Percentiles rank a stretch among this genome's conserved stretches.
These are phyloP conservation scores for Suillus variegatus DNA, from an alignment of 768 basidiomycete species.

Conservation along the genomic window DNA sequence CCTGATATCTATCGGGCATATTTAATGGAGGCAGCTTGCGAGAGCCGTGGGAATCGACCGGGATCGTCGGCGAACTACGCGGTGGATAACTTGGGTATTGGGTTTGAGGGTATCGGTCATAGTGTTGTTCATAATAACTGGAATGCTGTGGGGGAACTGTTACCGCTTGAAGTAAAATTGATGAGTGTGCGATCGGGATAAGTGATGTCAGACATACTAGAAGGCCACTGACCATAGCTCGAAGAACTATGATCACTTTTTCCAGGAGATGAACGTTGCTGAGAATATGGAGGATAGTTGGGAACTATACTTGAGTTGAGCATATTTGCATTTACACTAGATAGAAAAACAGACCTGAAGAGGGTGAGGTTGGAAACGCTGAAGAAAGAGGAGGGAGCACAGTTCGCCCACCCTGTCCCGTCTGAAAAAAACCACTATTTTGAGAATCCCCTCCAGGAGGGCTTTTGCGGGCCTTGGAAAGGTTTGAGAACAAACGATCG, in stretches of 20 bases:
- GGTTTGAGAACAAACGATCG: conserved; percentile 68
- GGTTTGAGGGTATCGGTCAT: conserved; percentile 49
- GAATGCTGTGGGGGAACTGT: conserved; percentile 45
- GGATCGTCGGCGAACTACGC: conserved; percentile 50
- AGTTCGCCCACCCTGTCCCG: conserved; percentile 88
- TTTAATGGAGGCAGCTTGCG: conserved; percentile 61
- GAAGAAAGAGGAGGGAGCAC: conserved; percentile 84
- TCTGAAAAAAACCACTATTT: conserved; percentile 66
- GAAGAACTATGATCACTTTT: conserved; percentile 58
- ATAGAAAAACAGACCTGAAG: conserved; percentile 81
- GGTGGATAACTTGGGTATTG: conserved; percentile 49
- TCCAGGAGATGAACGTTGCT: conserved; percentile 64
- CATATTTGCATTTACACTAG: conserved; percentile 51
- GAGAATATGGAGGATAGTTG: conserved; percentile 60
- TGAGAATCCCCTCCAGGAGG: conserved; percentile 66
- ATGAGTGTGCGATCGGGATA: conserved; percentile 7
- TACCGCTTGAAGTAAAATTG: conserved; percentile 14
- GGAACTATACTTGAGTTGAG: conserved; percentile 63
- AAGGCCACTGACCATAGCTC: conserved; percentile 48
- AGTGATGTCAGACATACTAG: conserved; percentile 32
- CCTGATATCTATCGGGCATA: conserved; percentile 52
- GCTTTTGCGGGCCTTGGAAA: conserved; percentile 62
- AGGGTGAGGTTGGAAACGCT: conserved; percentile 86
- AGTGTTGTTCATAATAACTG: conserved; percentile 57
- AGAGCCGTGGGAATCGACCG: conserved; percentile 49